Conservation (phyloP, 106 monocot genomes). For the Narthecium ossifragum region DNA sequence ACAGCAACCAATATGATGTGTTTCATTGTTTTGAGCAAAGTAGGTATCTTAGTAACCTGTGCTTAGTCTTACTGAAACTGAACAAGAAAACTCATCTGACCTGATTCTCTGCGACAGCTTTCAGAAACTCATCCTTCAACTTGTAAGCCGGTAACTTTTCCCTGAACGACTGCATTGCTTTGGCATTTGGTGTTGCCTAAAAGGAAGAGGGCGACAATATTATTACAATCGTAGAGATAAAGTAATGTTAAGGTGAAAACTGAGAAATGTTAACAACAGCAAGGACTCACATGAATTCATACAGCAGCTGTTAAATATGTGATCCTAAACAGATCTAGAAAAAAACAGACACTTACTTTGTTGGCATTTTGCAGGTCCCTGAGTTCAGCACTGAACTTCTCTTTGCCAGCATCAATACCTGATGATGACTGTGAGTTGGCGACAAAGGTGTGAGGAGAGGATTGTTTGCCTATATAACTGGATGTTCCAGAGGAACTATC, state of each 20-base stretch:
- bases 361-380: constrained; percentile 67
- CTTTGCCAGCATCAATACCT: constrained; percentile 22
- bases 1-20: too few relatives aligned
- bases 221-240: too few relatives aligned
- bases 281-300: not conserved
- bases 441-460: constrained; percentile 10
- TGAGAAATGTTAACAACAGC: not conserved
- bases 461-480: constrained; percentile 18
- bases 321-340: not conserved
- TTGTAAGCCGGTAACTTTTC: constrained; percentile 92
- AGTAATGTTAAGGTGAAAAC: too few relatives aligned
- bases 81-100: constrained; percentile 23
- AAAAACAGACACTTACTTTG: constrained; percentile 40
- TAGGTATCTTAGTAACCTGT: too few relatives aligned
- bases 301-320: not conserved
- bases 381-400: constrained; percentile 61
- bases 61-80: too few relatives aligned
- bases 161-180: constrained; percentile 83
- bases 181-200: constrained; percentile 51
- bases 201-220: constrained; percentile 2
- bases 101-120: constrained; percentile 74
- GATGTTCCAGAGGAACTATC: constrained; percentile 34
- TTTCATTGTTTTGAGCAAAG: too few relatives aligned
- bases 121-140: constrained; percentile 67
- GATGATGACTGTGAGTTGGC: constrained; percentile 14